A percentile compares a stretch with the other conserved stretches of the same genome.
phyloP scores from a whole-genome alignment of 2,329 filamentous ascomycete genomes.

The Alternaria sp. region DNA sequence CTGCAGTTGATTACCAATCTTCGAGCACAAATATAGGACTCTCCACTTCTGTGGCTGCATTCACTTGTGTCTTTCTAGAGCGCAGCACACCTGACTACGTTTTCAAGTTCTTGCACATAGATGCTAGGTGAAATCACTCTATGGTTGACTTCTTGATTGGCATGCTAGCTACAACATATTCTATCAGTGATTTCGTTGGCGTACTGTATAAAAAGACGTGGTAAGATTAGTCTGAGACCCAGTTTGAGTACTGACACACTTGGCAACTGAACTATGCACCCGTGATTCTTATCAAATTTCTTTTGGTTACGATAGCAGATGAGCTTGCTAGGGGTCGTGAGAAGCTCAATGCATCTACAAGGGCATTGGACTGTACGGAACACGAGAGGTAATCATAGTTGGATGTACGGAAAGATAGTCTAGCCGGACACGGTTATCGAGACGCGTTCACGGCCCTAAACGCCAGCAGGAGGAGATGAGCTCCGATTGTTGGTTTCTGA shows the following conservation, averaged over 20 bases:
- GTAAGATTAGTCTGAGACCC: too few relatives aligned
- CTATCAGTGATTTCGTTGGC: neutral
- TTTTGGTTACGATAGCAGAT: conserved; percentile 22
- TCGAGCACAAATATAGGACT: neutral
- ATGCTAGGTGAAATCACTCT: too few relatives aligned
- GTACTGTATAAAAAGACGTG: too few relatives aligned
- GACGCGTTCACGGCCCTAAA: neutral
- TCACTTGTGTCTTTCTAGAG: too few relatives aligned
- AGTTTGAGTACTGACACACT: too few relatives aligned
- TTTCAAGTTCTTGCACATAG: too few relatives aligned
- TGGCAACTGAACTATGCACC: conserved; percentile 23
- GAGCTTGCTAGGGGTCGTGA: conserved; percentile 25
- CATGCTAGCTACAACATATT: too few relatives aligned
- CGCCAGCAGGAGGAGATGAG: neutral
- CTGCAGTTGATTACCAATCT: neutral
- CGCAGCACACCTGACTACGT: too few relatives aligned
- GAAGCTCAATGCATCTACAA: conserved; percentile 23
- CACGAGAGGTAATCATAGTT: neutral
- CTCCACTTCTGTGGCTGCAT: too few relatives aligned
- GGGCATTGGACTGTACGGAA: neutral
- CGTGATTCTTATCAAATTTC: conserved; percentile 18
- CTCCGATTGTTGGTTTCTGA: neutral
- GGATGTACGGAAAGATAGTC: neutral
- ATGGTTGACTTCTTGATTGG: too few relatives aligned
- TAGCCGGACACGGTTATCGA: neutral